A percentile compares a stretch with the other conserved stretches of the same genome.
These are phyloP conservation scores for Lepidopterella palustris DNA, from an alignment of 495 filamentous ascomycete species.

Conservation along the genomic window DNA sequence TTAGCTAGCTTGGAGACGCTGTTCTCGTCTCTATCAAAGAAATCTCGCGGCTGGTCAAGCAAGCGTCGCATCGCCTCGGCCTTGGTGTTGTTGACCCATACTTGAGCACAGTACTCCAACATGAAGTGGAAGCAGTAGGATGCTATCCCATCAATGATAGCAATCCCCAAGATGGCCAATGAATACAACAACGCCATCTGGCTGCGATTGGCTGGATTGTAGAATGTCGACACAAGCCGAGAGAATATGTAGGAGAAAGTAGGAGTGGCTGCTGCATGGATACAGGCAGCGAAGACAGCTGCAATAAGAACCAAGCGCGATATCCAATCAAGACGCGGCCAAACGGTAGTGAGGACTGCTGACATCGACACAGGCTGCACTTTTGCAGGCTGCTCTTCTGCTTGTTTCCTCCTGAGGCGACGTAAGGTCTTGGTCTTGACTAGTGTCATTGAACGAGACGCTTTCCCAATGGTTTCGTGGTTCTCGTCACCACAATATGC, in stretches of 20 bases:
- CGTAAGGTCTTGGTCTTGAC: neutral
- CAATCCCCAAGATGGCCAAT: slow-evolving; percentile 60
- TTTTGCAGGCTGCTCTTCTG: neutral
- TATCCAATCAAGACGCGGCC: slow-evolving; percentile 53
- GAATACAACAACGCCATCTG: slow-evolving; percentile 59
- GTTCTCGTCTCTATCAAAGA: slow-evolving; percentile 73
- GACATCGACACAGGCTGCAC: slow-evolving; percentile 5
- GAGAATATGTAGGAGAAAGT: slow-evolving; percentile 74
- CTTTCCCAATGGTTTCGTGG: neutral
- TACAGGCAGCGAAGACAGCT: slow-evolving; percentile 54
- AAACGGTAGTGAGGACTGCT: slow-evolving; percentile 64
- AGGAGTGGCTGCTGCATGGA: slow-evolving; percentile 66
- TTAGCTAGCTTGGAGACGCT: slow-evolving; percentile 54
- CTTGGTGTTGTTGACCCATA: slow-evolving; percentile 72
- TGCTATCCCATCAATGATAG: slow-evolving; percentile 55
- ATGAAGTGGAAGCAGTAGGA: slow-evolving; percentile 62
- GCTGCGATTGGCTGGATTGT: slow-evolving; percentile 40
- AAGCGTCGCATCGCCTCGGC: slow-evolving; percentile 61
- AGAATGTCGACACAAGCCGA: slow-evolving; percentile 65
- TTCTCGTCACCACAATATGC: neutral
- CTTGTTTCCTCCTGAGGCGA: no score
- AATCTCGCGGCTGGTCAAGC: slow-evolving; percentile 71
- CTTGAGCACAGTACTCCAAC: slow-evolving; percentile 64
- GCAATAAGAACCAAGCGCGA: slow-evolving; percentile 52
- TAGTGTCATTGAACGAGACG: no score